phyloP scores from a whole-genome alignment of 2,329 filamentous ascomycete species.

The Fusarium nisikadoi region DNA sequence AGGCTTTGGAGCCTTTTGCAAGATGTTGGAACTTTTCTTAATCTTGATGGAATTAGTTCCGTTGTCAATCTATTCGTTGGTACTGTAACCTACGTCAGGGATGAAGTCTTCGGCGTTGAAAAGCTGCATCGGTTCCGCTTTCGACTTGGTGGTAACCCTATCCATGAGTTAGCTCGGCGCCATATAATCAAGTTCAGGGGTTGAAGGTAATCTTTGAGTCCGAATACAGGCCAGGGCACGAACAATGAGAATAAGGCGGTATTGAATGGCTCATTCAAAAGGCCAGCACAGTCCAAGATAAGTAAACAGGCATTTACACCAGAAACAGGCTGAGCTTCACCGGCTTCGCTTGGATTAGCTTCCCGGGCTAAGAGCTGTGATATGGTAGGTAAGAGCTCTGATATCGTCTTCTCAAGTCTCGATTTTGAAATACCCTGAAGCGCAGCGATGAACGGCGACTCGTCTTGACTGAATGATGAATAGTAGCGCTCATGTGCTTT shows the following conservation, averaged over 20 bases:
- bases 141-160: background rate
- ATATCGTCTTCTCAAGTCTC: background rate
- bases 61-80: fast-evolving
- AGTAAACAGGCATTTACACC: background rate
- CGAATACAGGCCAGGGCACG: fast-evolving
- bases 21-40: background rate
- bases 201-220: background rate
- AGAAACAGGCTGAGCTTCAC: background rate
- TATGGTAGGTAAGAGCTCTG: background rate
- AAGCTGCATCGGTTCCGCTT: background rate
- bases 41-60: background rate
- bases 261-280: background rate
- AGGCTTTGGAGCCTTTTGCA: background rate
- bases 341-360: background rate
- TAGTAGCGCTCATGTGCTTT: background rate
- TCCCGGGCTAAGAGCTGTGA: background rate
- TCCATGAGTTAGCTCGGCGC: background rate
- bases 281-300: background rate
- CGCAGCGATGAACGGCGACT: background rate
- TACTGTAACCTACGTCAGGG: background rate
- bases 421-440: background rate
- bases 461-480: background rate
- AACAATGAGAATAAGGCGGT: background rate
- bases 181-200: too few relatives aligned
- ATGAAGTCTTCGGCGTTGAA: background rate